A percentile compares a stretch with the other conserved stretches of the same genome.
phyloP scores from a whole-genome alignment of 176 grass and related monocot genomes.

The Areca catechu region DNA sequence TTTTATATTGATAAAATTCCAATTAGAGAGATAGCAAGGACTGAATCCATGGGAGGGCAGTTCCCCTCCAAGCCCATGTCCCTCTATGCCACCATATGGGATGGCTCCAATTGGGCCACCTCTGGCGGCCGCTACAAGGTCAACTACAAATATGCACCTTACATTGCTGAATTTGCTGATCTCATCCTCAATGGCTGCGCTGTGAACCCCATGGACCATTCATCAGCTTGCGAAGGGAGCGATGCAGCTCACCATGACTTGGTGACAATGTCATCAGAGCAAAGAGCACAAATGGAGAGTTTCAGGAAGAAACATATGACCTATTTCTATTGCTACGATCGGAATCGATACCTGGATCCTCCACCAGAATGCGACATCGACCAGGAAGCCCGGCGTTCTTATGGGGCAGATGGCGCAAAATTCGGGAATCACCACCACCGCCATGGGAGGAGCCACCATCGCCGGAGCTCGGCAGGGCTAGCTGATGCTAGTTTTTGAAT shows the following conservation, averaged over 20 bases:
- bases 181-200: constrained; percentile 9
- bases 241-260: background rate
- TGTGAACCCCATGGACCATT: constrained; percentile 12
- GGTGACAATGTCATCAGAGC: background rate
- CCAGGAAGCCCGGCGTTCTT: background rate
- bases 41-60: background rate
- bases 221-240: background rate
- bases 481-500: constrained; percentile 5
- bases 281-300: background rate
- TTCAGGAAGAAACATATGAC: constrained; percentile 7
- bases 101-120: constrained; percentile 16
- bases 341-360: background rate
- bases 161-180: constrained; percentile 11
- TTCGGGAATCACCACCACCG: background rate
- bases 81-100: constrained; percentile 17
- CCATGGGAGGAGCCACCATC: background rate
- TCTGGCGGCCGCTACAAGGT: constrained; percentile 11
- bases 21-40: constrained; percentile 8
- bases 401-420: constrained; percentile 2
- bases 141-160: constrained; percentile 16
- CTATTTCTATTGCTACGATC: constrained; percentile 10
- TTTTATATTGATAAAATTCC: constrained; percentile 17
- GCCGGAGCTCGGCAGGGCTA: background rate
- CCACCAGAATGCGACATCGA: background rate
- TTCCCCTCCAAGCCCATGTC: constrained; percentile 19